Conservation (phyloP, 768 basidiomycete species). For the Tremella fuciformis region DNA sequence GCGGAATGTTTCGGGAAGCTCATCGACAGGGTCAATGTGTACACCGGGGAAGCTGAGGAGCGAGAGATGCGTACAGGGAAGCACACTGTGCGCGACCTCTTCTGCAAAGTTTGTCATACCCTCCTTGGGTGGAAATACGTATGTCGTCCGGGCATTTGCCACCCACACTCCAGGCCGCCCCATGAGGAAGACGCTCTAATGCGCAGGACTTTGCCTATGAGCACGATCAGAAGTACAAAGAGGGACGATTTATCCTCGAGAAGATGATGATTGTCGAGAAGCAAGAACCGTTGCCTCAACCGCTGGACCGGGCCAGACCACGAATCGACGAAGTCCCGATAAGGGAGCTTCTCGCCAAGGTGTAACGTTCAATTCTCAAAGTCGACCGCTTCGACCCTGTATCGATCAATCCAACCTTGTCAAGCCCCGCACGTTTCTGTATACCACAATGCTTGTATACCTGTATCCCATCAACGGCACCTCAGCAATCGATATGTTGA, state of each 20-base stretch:
- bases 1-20: not conserved
- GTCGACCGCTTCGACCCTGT: not conserved
- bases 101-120: conserved; percentile 81
- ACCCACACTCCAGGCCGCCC: not conserved
- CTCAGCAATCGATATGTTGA: no score
- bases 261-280: conserved; percentile 54
- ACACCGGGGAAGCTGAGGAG: conserved; percentile 84
- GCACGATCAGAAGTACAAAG: conserved; percentile 89
- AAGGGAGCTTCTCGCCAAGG: conserved; percentile 23
- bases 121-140: conserved; percentile 99
- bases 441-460: not conserved
- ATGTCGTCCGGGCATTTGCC: conserved; percentile 48
- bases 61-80: conserved; percentile 95
- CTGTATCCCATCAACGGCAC: no score
- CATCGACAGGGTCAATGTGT: conserved; percentile 73
- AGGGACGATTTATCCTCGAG: conserved; percentile 97
- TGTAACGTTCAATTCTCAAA: conserved; percentile 5
- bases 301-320: conserved; percentile 14
- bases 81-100: conserved; percentile 94
- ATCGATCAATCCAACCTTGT: conserved; percentile 3
- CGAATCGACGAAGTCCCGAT: conserved; percentile 35
- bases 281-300: conserved; percentile 28
- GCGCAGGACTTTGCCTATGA: conserved; percentile 89
- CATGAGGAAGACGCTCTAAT: conserved; percentile 17
- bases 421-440: not conserved